Evolutionary conservation across 129 eudicot species (phyloP).

Genomic region (Erigeron canadensis): DNA sequence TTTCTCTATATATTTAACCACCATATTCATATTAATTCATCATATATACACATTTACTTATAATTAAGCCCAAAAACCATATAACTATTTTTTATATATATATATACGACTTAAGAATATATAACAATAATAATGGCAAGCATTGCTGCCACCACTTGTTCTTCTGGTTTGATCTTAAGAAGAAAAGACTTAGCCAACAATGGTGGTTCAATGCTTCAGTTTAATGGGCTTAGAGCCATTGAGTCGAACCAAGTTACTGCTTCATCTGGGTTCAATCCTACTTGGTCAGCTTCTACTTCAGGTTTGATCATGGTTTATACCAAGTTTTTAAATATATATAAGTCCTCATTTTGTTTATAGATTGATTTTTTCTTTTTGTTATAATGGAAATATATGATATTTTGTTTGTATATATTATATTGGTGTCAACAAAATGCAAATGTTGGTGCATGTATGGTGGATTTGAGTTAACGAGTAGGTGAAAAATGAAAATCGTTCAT

Average conservation of each 20-base stretch:
- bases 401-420: not conserved
- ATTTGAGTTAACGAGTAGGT: no score
- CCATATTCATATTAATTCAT: not conserved
- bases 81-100: no score
- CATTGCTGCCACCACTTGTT: conserved; percentile 47
- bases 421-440: not conserved
- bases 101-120: conserved; percentile 2
- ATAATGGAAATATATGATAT: not conserved
- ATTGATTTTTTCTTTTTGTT: no score
- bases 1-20: conserved; percentile 25
- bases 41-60: not conserved
- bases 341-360: no score
- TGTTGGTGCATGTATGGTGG: no score
- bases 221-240: conserved; percentile 54
- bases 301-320: conserved; percentile 29
- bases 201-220: conserved; percentile 42
- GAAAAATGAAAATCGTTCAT: no score
- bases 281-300: conserved; percentile 43
- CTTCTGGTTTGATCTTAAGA: conserved; percentile 47
- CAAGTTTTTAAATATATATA: not conserved
- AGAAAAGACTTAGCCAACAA: conserved; percentile 33
- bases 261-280: conserved; percentile 30
- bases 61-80: no score
- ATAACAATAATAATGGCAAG: conserved; percentile 50
- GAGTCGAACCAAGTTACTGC: conserved; percentile 22